Evolutionary conservation across 768 basidiomycete genomes (phyloP).

Genomic region (Suillus paluster): DNA sequence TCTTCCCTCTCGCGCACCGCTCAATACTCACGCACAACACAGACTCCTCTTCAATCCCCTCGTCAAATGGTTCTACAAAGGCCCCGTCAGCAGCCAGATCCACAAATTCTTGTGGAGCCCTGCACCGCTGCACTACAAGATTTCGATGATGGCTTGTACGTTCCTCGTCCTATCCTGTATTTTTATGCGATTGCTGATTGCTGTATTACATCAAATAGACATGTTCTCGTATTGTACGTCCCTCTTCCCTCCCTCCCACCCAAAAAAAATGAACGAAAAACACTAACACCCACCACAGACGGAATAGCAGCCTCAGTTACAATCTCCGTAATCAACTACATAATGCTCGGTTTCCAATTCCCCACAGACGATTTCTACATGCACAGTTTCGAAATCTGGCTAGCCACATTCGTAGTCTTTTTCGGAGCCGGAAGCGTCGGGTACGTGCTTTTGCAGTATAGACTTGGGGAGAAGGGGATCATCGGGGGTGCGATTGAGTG

Average conservation of each 20-base stretch:
- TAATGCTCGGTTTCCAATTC: conserved; percentile 73
- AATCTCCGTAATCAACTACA: conserved; percentile 73
- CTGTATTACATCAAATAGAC: conserved; percentile 27
- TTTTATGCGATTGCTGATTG: conserved; percentile 8
- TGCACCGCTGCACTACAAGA: conserved; percentile 83
- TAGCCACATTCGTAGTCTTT: conserved; percentile 78
- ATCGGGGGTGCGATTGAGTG: conserved; percentile 31
- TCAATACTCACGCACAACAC: conserved; percentile 53
- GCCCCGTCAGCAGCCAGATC: conserved; percentile 84
- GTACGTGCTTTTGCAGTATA: conserved; percentile 74
- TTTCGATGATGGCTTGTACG: conserved; percentile 60
- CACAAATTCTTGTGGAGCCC: conserved; percentile 76
- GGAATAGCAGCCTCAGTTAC: conserved; percentile 72
- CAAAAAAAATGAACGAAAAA: not conserved
- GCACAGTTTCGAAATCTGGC: conserved; percentile 81
- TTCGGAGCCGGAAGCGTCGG: conserved; percentile 75
- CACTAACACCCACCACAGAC: conserved; percentile 19
- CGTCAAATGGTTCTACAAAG: conserved; percentile 73
- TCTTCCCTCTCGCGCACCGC: not conserved
- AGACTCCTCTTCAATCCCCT: conserved; percentile 88
- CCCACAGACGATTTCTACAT: conserved; percentile 78
- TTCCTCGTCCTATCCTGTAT: conserved; percentile 16
- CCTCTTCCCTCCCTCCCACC: not conserved
- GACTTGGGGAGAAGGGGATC: conserved; percentile 51
- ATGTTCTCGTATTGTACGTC: conserved; percentile 58